These are phyloP conservation scores for Hevea brasiliensis DNA, from an alignment of 345 rosid species.

Conservation along the genomic window DNA sequence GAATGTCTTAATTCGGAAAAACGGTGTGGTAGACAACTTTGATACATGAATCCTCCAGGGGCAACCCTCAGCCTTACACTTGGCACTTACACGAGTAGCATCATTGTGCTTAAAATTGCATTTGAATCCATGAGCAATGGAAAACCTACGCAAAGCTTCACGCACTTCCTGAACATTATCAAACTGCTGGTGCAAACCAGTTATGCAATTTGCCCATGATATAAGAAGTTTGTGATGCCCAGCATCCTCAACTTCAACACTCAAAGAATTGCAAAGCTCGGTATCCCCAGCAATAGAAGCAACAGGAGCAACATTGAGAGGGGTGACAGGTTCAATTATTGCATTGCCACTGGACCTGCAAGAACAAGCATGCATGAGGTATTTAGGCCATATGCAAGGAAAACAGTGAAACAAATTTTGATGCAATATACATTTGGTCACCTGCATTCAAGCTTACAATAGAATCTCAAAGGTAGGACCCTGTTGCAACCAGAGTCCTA, in stretches of 20 bases:
- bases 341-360: constrained; percentile 35
- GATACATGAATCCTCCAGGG: constrained; percentile 33
- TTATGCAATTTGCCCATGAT: constrained; percentile 32
- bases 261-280: not conserved
- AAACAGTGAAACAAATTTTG: too few species aligned
- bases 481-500: not conserved
- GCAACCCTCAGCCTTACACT: constrained; percentile 32
- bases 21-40: constrained; percentile 21
- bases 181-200: constrained; percentile 38
- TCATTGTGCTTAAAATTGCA: constrained; percentile 30
- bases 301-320: constrained; percentile 22
- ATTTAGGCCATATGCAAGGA: constrained; percentile 1
- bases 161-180: constrained; percentile 24
- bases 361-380: constrained; percentile 5
- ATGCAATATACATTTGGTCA: constrained; percentile 10
- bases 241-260: not conserved
- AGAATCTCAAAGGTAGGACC: constrained; percentile 7
- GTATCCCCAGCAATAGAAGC: constrained; percentile 2
- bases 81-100: constrained; percentile 28
- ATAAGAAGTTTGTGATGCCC: constrained; percentile 31
- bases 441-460: constrained; percentile 7
- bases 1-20: constrained; percentile 27
- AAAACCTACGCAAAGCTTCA: constrained; percentile 30
- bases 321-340: constrained; percentile 24
- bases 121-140: constrained; percentile 33